Base-by-base conservation (phyloP, 352 stramenopile genomes). In the Pythium vanterpoolii region DNA sequence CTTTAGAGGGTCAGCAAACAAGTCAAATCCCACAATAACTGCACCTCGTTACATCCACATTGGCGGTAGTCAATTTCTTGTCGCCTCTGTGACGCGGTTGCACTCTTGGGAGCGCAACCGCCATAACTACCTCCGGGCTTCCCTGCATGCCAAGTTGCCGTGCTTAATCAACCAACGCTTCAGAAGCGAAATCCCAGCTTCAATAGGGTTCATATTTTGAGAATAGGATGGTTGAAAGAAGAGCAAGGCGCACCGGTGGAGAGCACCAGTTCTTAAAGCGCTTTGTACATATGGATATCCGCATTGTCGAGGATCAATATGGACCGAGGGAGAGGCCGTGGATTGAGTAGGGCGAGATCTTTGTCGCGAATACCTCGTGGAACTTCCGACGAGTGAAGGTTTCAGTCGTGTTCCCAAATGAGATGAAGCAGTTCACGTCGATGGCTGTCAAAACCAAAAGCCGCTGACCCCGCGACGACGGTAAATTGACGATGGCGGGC, bases 231-330 rank as follows among this genome's bases (percentile, higher is more conserved):
- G 51, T n/a, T 62, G 45, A 56, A 62, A 62, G 8, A 67, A 53
- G 0, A 67, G 21, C 11, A 58, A 18, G 2, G 61, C 53, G 5
- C 61, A n/a, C n/a, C 47, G 13, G 21, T 48, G 14, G 7, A 19
- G 27, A 64, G 53, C 2, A 68, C 42, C 1, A 56, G 31, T 23
- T 48, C 24, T 34, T 66, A 40, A 6, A 66, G 34, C 40, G 64
- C 62, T 10, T 51, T 6, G 21, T 64, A 73, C 65, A 73, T 69
- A 19, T 73, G 69, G 18, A 71, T 76, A 18, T 68, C 68, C 16
- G 61, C 65, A 34, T 76, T 69, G 55, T 73, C 61, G 0, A 73
- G 7, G 9, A 68, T 47, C 11, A 68, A 62, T 49, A 72, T 68
- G 1, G 53, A 76, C 26, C 54, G 46, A 5, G 69, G 62, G 11